A percentile compares a stretch with the other conserved stretches of the same genome.
These are phyloP conservation scores for Fulvia fulva DNA, from an alignment of 2,329 filamentous ascomycete species.

Conservation along the genomic window DNA sequence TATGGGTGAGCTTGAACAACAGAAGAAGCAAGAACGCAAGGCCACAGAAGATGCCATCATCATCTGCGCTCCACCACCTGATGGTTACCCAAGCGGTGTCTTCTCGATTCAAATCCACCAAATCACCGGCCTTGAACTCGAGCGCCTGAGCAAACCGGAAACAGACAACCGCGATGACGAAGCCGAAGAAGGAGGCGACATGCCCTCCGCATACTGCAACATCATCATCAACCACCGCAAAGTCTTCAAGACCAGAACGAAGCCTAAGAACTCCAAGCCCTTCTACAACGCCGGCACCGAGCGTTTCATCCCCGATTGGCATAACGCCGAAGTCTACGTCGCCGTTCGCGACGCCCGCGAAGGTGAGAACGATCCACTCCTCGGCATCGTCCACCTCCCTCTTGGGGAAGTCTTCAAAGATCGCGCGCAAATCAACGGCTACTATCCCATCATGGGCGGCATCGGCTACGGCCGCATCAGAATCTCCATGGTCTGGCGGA, in stretches of 20 bases:
- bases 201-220: slow-evolving; percentile 68
- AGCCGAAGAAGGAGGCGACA: slow-evolving; percentile 57
- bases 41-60: slow-evolving; percentile 57
- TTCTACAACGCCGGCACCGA: slow-evolving; percentile 77
- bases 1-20: slow-evolving; percentile 59
- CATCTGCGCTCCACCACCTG: slow-evolving; percentile 61
- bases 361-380: slow-evolving; percentile 64
- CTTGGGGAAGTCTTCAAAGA: slow-evolving; percentile 59
- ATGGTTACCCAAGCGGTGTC: slow-evolving; percentile 61
- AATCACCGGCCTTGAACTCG: slow-evolving; percentile 64
- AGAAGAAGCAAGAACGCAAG: slow-evolving; percentile 64
- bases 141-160: slow-evolving; percentile 52
- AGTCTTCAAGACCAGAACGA: slow-evolving; percentile 66
- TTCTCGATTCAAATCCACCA: slow-evolving; percentile 70
- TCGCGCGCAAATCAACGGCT: slow-evolving; percentile 61
- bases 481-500: slow-evolving; percentile 70
- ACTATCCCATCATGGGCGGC: slow-evolving; percentile 65
- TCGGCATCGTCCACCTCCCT: slow-evolving; percentile 68
- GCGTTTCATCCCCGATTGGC: slow-evolving; percentile 66
- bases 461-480: slow-evolving; percentile 67
- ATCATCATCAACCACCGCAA: slow-evolving; percentile 70
- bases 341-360: slow-evolving; percentile 64
- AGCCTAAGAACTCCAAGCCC: slow-evolving; percentile 72
- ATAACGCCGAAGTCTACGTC: slow-evolving; percentile 63
- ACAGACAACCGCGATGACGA: slow-evolving; percentile 49